Evolutionary conservation across 768 basidiomycete species (phyloP).

Genomic region (Amanita phalloides): DNA sequence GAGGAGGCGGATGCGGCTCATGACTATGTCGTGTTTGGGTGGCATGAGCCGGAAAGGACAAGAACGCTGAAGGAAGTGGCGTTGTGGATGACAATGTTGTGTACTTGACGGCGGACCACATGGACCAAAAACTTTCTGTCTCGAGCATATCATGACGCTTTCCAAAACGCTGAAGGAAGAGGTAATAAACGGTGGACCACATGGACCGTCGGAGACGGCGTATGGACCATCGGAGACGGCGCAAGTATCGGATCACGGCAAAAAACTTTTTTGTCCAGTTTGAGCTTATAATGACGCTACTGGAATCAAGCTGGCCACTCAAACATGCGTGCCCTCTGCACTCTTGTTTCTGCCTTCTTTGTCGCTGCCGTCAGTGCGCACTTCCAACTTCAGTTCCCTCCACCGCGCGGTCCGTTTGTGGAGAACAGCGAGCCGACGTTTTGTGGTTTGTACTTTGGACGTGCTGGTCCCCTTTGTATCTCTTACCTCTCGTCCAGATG

Average conservation of each 20-base stretch:
- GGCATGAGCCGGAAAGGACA: conserved; percentile 28
- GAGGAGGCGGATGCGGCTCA: conserved; percentile 6
- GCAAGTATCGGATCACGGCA: background rate
- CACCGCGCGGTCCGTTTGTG: conserved; percentile 57
- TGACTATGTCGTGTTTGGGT: conserved; percentile 21
- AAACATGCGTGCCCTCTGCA: background rate
- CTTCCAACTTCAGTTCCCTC: conserved; percentile 65
- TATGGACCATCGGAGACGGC: no score
- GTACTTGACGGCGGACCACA: no score
- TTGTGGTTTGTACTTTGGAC: conserved; percentile 40
- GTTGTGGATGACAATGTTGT: background rate
- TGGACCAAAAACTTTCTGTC: no score
- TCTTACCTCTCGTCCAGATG: conserved; percentile 30
- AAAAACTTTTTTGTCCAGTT: conserved; percentile 7
- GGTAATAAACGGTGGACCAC: no score
- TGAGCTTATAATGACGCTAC: no score
- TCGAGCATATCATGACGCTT: no score
- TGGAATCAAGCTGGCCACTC: background rate
- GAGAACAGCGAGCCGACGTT: conserved; percentile 42
- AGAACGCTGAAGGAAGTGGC: background rate
- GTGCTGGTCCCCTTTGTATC: no score
- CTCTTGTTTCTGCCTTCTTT: conserved; percentile 9
- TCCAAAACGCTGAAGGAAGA: no score
- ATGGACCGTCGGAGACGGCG: no score
- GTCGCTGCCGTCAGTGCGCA: conserved; percentile 50